Percentiles rank a stretch among this genome's conserved stretches.
Conservation (phyloP, 805 yeast species). For the Teunomyces stri region DNA sequence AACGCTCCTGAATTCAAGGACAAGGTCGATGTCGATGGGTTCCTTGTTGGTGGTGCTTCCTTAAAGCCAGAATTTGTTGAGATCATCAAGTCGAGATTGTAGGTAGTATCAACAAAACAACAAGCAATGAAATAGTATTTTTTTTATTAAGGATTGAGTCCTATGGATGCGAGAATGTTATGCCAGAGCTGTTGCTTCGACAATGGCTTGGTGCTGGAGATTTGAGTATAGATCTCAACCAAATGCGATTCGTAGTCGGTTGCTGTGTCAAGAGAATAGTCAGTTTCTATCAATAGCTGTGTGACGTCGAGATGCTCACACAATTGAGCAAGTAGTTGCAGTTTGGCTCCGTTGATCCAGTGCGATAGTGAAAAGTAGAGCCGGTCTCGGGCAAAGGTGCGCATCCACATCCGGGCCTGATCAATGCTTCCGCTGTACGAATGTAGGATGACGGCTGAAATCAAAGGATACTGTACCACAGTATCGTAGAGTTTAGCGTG, state of each 20-base stretch:
- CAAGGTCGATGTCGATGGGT: constrained; percentile 94
- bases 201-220: constrained; percentile 14
- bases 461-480: constrained; percentile 20
- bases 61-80: constrained; percentile 97
- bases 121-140: background rate
- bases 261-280: constrained; percentile 28
- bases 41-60: constrained; percentile 99
- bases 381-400: constrained; percentile 15
- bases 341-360: constrained; percentile 43
- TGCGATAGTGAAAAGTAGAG: constrained; percentile 55
- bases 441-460: constrained; percentile 61
- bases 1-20: constrained; percentile 88
- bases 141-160: background rate
- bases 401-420: constrained; percentile 52
- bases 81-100: constrained; percentile 88
- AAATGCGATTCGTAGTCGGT: constrained; percentile 21
- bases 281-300: constrained; percentile 37
- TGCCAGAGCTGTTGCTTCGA: background rate
- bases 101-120: constrained; percentile 16
- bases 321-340: constrained; percentile 18
- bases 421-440: constrained; percentile 85
- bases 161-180: constrained; percentile 1
- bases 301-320: constrained; percentile 13
- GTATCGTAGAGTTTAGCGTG: constrained; percentile 59
- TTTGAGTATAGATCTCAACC: constrained; percentile 17